These are phyloP conservation scores for Ceratocystis colombiana DNA, from an alignment of 2,329 filamentous ascomycete species.

Conservation along the genomic window DNA sequence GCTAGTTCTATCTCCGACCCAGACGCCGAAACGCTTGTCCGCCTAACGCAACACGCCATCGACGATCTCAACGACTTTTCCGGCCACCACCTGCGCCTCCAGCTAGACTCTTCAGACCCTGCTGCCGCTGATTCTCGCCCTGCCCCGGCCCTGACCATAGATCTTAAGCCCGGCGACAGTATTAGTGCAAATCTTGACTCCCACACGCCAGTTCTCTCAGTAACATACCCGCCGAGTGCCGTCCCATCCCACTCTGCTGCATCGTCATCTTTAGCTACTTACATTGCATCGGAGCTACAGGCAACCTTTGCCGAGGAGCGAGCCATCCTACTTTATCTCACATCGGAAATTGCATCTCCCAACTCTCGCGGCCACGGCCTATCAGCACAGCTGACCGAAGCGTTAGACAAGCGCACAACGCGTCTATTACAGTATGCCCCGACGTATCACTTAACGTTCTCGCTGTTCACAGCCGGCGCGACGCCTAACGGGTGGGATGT, in stretches of 20 bases:
- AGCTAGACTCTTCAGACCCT: conserved; percentile 27
- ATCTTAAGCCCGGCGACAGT: conserved; percentile 54
- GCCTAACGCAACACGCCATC: conserved; percentile 72
- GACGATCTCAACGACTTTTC: conserved; percentile 82
- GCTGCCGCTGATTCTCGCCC: conserved; percentile 27
- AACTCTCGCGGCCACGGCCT: conserved; percentile 40
- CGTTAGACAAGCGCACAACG: conserved; percentile 60
- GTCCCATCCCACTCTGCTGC: conserved; percentile 58
- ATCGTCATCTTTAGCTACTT: conserved; percentile 58
- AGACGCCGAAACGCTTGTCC: conserved; percentile 64
- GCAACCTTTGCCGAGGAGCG: conserved; percentile 80
- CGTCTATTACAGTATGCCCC: conserved; percentile 83
- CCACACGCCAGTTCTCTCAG: conserved; percentile 60
- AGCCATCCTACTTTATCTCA: conserved; percentile 66
- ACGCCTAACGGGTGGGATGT: conserved; percentile 85
- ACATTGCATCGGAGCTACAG: conserved; percentile 67
- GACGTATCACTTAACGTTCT: conserved; percentile 93
- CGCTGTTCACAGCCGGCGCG: conserved; percentile 73
- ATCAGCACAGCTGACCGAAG: conserved; percentile 44
- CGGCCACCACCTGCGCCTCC: conserved; percentile 57
- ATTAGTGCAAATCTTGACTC: conserved; percentile 53
- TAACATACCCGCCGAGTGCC: conserved; percentile 63
- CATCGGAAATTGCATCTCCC: conserved; percentile 50
- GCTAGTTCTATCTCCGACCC: conserved; percentile 53
- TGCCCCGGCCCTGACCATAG: conserved; percentile 56